Evolutionary conservation across 2,329 filamentous ascomycete species (phyloP), one percentile per base, ranked within the genome.

Genomic region (Neonectria hederae): DNA sequence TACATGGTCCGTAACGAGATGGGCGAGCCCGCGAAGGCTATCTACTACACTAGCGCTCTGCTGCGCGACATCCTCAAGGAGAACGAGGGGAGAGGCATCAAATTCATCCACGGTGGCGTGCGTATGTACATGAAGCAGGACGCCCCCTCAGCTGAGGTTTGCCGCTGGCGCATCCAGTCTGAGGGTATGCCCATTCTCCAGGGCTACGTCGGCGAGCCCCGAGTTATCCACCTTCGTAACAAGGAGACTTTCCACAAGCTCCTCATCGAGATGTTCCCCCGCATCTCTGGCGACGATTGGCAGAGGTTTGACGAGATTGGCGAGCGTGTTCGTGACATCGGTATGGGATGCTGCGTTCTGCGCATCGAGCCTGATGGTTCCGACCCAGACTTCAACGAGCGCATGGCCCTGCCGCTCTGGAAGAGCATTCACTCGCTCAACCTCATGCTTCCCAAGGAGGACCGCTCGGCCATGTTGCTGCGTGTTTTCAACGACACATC

Each of bases 101-200:
- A 96, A 78, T 97, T 99, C 76, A 92, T 99, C 54, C 96, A 99
- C 80, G 95, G 92, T 54, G 96, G 96, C 68, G 94, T 99, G 35
- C 97, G 97, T 82, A 98, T 98, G 93, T 99, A 97, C 78, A 96
- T 98, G 84, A 97, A 97, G 83, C 95, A 98, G 79, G 94, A 97
- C 75, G 91, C 93, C 0, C 94, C 97, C 64, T 92, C 90, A 5
- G 90, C 91, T 38, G 91, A 94, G 59, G 91, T 96, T 35, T 97
- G 94, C 82, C 88, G 91, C 63, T 99, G 96, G 96, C 89, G 96
- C 51, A 96, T 99, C 72, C 96, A 99, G 83, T 92, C 91, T 13
- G 96, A 99, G 79, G 96, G 96, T 24, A 89, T 99, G 82, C 89
- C 92, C 10, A 94, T 99, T 69, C 84, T 97, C 38, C 92, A 97